Percentiles rank a stretch among this genome's conserved stretches.
These are phyloP conservation scores for Coemansia furcata DNA, from an alignment of 192 early-diverging fungal genomes.

Conservation along the genomic window DNA sequence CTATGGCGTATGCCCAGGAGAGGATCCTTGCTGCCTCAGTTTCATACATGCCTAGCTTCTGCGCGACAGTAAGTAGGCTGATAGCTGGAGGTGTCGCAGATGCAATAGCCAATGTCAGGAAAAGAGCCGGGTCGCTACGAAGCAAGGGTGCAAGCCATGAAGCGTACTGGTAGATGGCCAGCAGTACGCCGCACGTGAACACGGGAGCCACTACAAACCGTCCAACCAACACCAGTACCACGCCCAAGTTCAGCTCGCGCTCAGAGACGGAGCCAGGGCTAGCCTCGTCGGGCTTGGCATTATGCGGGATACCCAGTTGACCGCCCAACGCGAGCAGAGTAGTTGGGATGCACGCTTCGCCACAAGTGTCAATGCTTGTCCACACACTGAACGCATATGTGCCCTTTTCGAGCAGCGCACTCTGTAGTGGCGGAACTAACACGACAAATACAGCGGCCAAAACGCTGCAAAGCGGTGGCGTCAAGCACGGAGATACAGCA, in stretches of 20 bases:
- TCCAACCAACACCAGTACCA: slow-evolving; percentile 32
- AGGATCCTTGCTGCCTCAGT: slow-evolving; percentile 61
- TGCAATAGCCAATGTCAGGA: slow-evolving; percentile 59
- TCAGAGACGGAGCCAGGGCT: neutral
- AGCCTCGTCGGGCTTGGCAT: neutral
- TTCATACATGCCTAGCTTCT: slow-evolving; percentile 63
- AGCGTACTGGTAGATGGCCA: slow-evolving; percentile 24
- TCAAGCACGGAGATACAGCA: slow-evolving; percentile 10
- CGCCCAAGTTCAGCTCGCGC: slow-evolving; percentile 17
- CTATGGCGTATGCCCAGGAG: slow-evolving; percentile 59
- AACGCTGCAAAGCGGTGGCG: slow-evolving; percentile 23
- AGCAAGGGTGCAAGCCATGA: slow-evolving; percentile 42
- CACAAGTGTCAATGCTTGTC: slow-evolving; percentile 61
- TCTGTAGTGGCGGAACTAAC: slow-evolving; percentile 17
- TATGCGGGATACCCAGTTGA: slow-evolving; percentile 44
- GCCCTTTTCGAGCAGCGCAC: slow-evolving; percentile 12
- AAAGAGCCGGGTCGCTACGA: slow-evolving; percentile 59
- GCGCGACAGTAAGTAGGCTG: slow-evolving; percentile 65
- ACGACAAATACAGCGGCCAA: slow-evolving; percentile 16
- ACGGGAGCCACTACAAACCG: slow-evolving; percentile 45
- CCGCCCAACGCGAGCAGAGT: slow-evolving; percentile 70
- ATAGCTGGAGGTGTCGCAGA: slow-evolving; percentile 65
- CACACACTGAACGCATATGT: slow-evolving; percentile 26
- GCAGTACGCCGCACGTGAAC: slow-evolving; percentile 21
- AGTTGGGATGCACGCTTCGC: slow-evolving; percentile 68